These are phyloP conservation scores for Trichoderma guizhouense DNA, from an alignment of 2,329 filamentous ascomycete genomes.

Conservation along the genomic window DNA sequence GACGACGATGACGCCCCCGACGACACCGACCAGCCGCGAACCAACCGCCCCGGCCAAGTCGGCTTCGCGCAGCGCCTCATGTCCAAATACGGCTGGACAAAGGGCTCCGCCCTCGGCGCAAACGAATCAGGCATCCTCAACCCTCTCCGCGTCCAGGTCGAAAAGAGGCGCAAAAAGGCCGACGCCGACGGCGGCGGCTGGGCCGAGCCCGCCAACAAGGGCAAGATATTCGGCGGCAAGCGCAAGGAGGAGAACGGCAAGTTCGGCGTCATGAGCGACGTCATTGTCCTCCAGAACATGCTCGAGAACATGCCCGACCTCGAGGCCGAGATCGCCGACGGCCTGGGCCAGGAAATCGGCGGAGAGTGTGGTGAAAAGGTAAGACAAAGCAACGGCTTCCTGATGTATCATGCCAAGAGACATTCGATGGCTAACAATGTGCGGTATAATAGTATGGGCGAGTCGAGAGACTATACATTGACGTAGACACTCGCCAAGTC, in stretches of 20 bases:
- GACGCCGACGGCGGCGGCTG: conserved; percentile 79
- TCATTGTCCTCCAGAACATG: conserved; percentile 81
- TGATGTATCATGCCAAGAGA: not conserved
- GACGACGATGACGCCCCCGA: conserved; percentile 34
- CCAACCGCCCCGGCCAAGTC: conserved; percentile 71
- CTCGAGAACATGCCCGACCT: conserved; percentile 76
- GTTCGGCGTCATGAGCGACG: conserved; percentile 73
- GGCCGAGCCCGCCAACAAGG: conserved; percentile 64
- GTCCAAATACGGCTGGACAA: conserved; percentile 89
- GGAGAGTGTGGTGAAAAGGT: conserved; percentile 85
- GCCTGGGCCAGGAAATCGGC: conserved; percentile 88
- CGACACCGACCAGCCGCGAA: conserved; percentile 45
- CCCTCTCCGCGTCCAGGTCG: conserved; percentile 77
- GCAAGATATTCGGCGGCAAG: conserved; percentile 77
- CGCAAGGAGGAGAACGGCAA: conserved; percentile 48
- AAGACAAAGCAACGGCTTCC: not conserved
- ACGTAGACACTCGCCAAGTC: conserved; percentile 63
- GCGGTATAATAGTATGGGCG: conserved; percentile 63
- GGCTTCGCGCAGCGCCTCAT: conserved; percentile 86
- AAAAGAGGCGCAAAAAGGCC: conserved; percentile 76
- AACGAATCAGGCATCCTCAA: conserved; percentile 79
- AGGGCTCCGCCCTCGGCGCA: conserved; percentile 83
- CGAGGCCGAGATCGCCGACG: conserved; percentile 69
- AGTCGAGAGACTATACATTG: conserved; percentile 76
- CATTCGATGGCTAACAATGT: not conserved